Evolutionary conservation across 176 grass and related monocot species (phyloP), one percentile per base, ranked within the genome.

Genomic region (Oryza glaberrima): DNA sequence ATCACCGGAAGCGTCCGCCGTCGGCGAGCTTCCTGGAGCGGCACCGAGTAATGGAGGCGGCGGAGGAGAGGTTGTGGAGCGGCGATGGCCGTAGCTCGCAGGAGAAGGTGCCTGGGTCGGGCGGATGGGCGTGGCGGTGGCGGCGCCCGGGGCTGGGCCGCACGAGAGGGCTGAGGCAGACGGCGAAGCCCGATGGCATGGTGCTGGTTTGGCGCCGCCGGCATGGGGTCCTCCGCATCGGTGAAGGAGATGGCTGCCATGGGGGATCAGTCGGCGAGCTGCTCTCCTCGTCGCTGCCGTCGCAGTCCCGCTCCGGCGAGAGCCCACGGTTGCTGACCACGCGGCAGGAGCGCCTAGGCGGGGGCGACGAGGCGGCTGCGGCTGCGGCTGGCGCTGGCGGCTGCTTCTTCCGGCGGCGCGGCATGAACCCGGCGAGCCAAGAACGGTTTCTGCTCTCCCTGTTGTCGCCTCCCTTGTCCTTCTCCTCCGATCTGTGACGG

Each of bases 131-230:
- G 34, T 34, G 46, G 66, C 86, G 88, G 79, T 77, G 90, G 76
- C 64, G 80, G 63, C 75, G 88, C 1, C 84, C 79, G 23, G 92
- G 92, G 84, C 86, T 91, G 43, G 95, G 92, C 79, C 92, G 69
- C 73, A 98, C 88, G 4, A 95, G 95, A 68, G 95, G 95, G 79
- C 95, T 98, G 77, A 98, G 88, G 86, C 90, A 98, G 68, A 95
- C 82, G 17, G 90, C 84, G 46, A 95, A 90, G 6, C 94, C 94
- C 9, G 91, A 84, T 6, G 84, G 79, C 84, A 86, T 69, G 61
- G 14, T 71, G 60, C 3, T 89, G 4, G 68, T 28, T 73, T 84
- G 87, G 13, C 78, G 89, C 17, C 73, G 85, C 72, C 83, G 75
- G 68, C 86, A 70, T 23, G 77, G 82, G 1, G 73, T 82, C 51